Percentiles rank a stretch among this genome's conserved stretches.
phyloP scores from a whole-genome alignment of 805 yeast genomes.

The Candida dendrica region DNA sequence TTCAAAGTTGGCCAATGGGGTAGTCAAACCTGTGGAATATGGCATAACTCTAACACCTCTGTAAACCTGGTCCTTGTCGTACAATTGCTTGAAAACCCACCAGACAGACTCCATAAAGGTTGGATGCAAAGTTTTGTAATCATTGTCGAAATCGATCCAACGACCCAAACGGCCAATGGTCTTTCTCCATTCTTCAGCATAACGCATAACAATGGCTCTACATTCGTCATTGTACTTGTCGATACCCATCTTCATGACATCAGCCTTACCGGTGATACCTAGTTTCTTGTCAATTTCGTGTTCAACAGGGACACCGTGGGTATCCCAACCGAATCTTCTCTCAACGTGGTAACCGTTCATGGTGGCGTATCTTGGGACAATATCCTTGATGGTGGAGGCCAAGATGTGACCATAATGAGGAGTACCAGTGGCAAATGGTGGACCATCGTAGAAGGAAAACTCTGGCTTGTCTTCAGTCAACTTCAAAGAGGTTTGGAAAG shows the following conservation, averaged over 20 bases:
- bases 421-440: constrained; percentile 99
- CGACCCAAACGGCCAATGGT: constrained; percentile 94
- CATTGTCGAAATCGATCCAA: constrained; percentile 99
- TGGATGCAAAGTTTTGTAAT: constrained; percentile 94
- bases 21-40: constrained; percentile 93
- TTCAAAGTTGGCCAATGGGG: constrained; percentile 95
- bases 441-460: constrained; percentile 95
- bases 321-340: constrained; percentile 99
- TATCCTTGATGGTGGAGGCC: constrained; percentile 95
- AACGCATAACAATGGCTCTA: constrained; percentile 94
- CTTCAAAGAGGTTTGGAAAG: constrained; percentile 83
- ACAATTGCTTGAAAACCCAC: constrained; percentile 96
- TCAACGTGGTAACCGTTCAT: constrained; percentile 96
- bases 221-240: constrained; percentile 93
- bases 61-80: constrained; percentile 81
- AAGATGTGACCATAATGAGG: constrained; percentile 98
- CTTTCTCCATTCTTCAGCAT: constrained; percentile 89
- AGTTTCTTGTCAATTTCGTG: constrained; percentile 97
- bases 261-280: constrained; percentile 88
- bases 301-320: constrained; percentile 98
- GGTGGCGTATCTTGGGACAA: constrained; percentile 94
- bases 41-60: constrained; percentile 98
- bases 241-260: constrained; percentile 90
- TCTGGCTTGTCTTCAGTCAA: constrained; percentile 79
- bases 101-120: constrained; percentile 96